phyloP scores from a whole-genome alignment of 2,329 filamentous ascomycete genomes.

The Apiospora sp. region DNA sequence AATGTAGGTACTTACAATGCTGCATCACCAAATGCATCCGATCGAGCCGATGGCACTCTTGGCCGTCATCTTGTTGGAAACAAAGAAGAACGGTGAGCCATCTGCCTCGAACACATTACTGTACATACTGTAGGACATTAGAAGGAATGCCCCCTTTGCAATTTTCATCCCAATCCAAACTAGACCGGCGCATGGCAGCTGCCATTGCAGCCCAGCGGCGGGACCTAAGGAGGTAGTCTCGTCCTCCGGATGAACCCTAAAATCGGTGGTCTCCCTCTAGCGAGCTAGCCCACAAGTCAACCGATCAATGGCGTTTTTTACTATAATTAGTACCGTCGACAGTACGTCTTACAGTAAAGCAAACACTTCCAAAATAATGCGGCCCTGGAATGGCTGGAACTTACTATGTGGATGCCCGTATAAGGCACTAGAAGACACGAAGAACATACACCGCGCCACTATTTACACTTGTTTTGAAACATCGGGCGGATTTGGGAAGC shows the following conservation, averaged over 20 bases:
- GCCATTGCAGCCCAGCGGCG: conserved; percentile 1
- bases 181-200: neutral
- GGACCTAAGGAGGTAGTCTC: conserved; percentile 9
- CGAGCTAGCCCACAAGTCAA: neutral
- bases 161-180: neutral
- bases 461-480: conserved; percentile 9
- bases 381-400: neutral
- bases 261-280: neutral
- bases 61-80: neutral
- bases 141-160: neutral
- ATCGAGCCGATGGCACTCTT: neutral
- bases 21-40: neutral
- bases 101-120: neutral
- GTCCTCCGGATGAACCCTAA: neutral
- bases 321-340: neutral
- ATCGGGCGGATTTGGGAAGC: neutral
- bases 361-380: neutral
- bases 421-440: neutral
- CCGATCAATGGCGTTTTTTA: too few relatives aligned
- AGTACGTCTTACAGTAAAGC: neutral
- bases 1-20: too few relatives aligned
- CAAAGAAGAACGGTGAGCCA: neutral
- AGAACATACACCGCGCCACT: neutral
- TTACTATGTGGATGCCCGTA: conserved; percentile 3
- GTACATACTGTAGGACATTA: neutral